Base-by-base conservation (phyloP, 2,329 filamentous ascomycete genomes). In the Cladophialophora yegresii region DNA sequence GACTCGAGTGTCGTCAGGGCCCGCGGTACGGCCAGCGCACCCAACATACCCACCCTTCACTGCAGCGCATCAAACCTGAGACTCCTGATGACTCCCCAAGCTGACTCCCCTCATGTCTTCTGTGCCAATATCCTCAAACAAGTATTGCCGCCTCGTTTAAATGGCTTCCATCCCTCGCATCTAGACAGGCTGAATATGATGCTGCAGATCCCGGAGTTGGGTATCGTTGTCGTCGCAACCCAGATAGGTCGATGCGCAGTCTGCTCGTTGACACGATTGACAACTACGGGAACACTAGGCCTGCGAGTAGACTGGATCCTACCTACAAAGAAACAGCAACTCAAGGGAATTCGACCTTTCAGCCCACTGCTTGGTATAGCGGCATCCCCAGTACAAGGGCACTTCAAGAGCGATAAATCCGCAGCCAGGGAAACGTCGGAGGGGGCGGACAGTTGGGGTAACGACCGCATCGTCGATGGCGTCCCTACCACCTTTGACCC, bases 221-320 rank as follows among this genome's bases (percentile, higher is more conserved):
- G 85, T 3, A 75, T 87, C 53, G 80, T 88, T 30, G 73, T 87
- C 28, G 77, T 85, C 2, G 86, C 81, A 0, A 83, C 82, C 1
- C 85, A 86, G 54, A 81, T 82, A 60, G 86, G 86, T 3, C 80
- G 83, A 4, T 83, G 80, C 22, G 81, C 81, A 3, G 75, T 88
- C 1, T 79, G 87, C 54, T 77, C 80, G 0, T 75, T 87, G 22
- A 85, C 83, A 2, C 71, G 75, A 65, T 71, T 74, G 40, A 63
- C 72, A 53, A 67, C 72, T 16, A 73, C 73, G 20, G 74, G 74
- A 60, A 61, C 65, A 8, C 66, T 81, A 64, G 78, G 81, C 0
- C 83, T 87, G 67, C 77, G 83, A n/a, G 72, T 86, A 0, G 85
- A 87, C 61, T 80, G 80, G 71, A 78, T 87, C 6, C 72, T 88